These are phyloP conservation scores for Tilletia setariae DNA, from an alignment of 1,284 basidiomycete genomes.

Conservation along the genomic window DNA sequence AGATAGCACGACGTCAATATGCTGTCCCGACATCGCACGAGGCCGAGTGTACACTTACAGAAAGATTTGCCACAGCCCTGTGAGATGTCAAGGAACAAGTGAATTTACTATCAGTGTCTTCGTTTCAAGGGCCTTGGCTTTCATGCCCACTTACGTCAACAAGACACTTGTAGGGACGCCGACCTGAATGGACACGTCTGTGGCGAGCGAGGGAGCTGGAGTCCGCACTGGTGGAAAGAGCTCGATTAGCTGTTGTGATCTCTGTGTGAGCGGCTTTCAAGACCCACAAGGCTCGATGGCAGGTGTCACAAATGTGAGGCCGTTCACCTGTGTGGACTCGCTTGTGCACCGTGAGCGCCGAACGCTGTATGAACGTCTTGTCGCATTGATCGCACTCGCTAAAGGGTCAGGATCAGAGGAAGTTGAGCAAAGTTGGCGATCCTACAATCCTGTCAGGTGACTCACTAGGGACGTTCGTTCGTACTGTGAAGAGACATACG, in stretches of 20 bases:
- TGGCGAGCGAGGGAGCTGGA: constrained; percentile 63
- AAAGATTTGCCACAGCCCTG: constrained; percentile 36
- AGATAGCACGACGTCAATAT: not conserved
- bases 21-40: not conserved
- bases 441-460: not conserved
- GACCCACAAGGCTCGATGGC: constrained; percentile 28
- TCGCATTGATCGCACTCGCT: constrained; percentile 32
- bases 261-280: not conserved
- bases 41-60: constrained; percentile 21
- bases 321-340: constrained; percentile 85
- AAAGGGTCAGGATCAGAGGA: not conserved
- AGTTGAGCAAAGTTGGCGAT: not conserved
- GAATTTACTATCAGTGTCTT: not conserved
- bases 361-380: constrained; percentile 54
- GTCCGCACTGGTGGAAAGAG: constrained; percentile 55
- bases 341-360: constrained; percentile 75
- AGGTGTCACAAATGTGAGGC: constrained; percentile 76
- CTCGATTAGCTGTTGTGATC: too few relatives aligned
- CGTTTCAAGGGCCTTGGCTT: constrained; percentile 35
- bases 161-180: constrained; percentile 54
- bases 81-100: not conserved
- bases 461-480: constrained; percentile 12
- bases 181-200: constrained; percentile 69
- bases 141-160: constrained; percentile 41
- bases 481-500: not conserved